Evolutionary conservation across 352 stramenopile genomes (phyloP).

Genomic region (Elongisporangium prolatum): DNA sequence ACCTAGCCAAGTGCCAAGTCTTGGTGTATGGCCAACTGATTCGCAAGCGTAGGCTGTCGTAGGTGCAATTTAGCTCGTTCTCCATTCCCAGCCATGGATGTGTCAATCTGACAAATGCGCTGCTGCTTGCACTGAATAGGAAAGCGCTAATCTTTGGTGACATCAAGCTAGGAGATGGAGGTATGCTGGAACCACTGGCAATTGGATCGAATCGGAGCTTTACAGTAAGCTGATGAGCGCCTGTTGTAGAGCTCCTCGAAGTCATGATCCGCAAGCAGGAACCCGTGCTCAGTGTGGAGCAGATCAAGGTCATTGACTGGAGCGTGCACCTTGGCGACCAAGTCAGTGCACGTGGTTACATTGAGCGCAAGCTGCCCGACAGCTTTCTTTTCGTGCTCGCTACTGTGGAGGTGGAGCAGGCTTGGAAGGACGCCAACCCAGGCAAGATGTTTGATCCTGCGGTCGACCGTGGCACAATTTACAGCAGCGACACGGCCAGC

Average conservation of each 20-base stretch:
- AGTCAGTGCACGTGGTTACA: conserved; percentile 33
- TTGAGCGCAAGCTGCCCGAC: conserved; percentile 41
- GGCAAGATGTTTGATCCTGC: conserved; percentile 57
- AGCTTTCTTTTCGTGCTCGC: conserved; percentile 52
- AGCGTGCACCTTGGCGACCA: conserved; percentile 70
- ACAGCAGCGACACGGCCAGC: not conserved
- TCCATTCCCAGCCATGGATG: conserved; percentile 4
- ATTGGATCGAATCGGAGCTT: not conserved
- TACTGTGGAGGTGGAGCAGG: conserved; percentile 41
- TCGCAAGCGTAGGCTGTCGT: conserved; percentile 83
- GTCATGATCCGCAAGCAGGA: conserved; percentile 76
- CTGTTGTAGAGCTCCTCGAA: conserved; percentile 54
- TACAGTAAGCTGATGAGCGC: not conserved
- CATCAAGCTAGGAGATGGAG: conserved; percentile 59
- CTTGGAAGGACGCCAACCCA: conserved; percentile 48
- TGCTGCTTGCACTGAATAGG: conserved; percentile 18
- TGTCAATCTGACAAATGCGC: not conserved
- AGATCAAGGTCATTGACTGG: conserved; percentile 76
- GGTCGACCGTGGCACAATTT: not conserved
- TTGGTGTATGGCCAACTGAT: conserved; percentile 61
- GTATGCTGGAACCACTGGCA: conserved; percentile 11
- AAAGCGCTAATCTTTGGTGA: conserved; percentile 83
- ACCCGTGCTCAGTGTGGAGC: conserved; percentile 46
- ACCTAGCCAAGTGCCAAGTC: conserved; percentile 7
- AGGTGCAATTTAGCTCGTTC: conserved; percentile 10